Evolutionary conservation across 192 early-diverging fungal genomes (phyloP), one percentile per base, ranked within the genome.

Genomic region (Backusella liffmaniae): DNA sequence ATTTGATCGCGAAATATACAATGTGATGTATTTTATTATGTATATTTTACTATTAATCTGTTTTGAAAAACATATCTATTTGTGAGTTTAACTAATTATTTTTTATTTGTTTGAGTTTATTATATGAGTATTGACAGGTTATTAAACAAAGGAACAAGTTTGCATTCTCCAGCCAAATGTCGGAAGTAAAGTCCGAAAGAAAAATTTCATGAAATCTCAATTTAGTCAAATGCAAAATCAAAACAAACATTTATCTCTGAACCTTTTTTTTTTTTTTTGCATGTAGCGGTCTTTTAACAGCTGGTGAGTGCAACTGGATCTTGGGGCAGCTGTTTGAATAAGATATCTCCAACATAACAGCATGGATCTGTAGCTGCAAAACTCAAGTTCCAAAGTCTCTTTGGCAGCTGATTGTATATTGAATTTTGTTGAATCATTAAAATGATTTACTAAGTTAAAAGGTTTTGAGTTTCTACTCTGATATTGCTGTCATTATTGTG

Each of bases 211-310:
- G 53, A 56, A 56, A 21, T 56, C 53, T 56, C 53, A 56, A 56
- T 56, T 56, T 56, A 56, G 53, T 56, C 53, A 56, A 56, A 56
- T 56, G 53, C n/a, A 56, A 56, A 56, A 56, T 56, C 53, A 56
- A 26, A 56, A 56, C 53, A 56, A 56, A 56, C 53, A 56, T 56
- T 21, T n/a, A 21, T n/a, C 21, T 56, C 2, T 56, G 21, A 21
- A 9, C 8, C 18, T 53, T 21, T 53, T 21, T 56, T 21, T 23
- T 21, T 32, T 21, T 56, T 21, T 56, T 21, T 56, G n/a, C n/a
- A 51, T 51, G n/a, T 51, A n/a, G 49, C 49, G 49, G 49, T n/a
- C n/a, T 51, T 51, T 51, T 51, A 51, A 51, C 7, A 51, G 15
- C 6, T 4, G 16, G 7, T 51, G 18, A 8, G 16, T 21, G 21